These are phyloP conservation scores for Phallus indusiatus DNA, from an alignment of 768 basidiomycete species.

Conservation along the genomic window DNA sequence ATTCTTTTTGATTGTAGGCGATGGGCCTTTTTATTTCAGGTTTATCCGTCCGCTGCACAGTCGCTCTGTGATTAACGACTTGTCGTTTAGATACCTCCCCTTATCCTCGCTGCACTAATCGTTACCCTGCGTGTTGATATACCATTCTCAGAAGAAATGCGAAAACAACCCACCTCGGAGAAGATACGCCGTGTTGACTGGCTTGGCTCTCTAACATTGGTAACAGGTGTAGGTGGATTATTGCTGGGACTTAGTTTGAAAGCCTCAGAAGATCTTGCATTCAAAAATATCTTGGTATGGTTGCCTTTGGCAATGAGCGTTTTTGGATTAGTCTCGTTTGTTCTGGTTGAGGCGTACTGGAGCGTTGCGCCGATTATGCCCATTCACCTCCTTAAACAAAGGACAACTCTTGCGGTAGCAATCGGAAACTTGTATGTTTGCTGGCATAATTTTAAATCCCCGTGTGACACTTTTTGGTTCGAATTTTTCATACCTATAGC, in stretches of 20 bases:
- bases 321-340: constrained; percentile 48
- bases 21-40: constrained; percentile 80
- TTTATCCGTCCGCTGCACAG: constrained; percentile 24
- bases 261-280: constrained; percentile 66
- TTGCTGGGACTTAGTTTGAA: constrained; percentile 73
- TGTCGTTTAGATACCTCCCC: constrained; percentile 55
- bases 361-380: constrained; percentile 89
- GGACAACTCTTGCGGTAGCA: constrained; percentile 77
- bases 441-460: not conserved
- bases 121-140: constrained; percentile 76
- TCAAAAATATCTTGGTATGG: constrained; percentile 64
- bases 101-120: constrained; percentile 60
- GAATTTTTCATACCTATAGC: constrained; percentile 2
- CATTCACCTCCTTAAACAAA: constrained; percentile 59
- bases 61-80: not conserved
- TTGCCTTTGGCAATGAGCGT: constrained; percentile 52
- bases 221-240: constrained; percentile 55
- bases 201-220: constrained; percentile 74
- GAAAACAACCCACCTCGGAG: constrained; percentile 45
- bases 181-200: constrained; percentile 79
- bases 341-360: constrained; percentile 70
- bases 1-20: constrained; percentile 45
- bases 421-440: constrained; percentile 51
- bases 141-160: constrained; percentile 54
- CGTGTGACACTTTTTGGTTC: not conserved